Conservation (phyloP, 768 basidiomycete species). For the Boletus pseudopeckii region DNA sequence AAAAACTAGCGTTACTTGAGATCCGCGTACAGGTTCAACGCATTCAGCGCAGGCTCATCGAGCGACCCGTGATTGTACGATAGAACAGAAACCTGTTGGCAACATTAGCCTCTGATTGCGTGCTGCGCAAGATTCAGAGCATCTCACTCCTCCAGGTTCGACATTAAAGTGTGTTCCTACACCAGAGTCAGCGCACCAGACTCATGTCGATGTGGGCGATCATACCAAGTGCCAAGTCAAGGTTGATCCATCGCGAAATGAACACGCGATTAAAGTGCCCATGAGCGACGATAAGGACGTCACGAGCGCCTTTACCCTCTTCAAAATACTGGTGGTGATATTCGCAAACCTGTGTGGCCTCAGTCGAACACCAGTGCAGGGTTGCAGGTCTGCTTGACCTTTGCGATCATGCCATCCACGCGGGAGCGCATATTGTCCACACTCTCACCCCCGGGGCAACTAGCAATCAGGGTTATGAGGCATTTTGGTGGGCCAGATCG, state of each 20-base stretch:
- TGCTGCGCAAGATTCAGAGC: not conserved
- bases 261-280: conserved; percentile 76
- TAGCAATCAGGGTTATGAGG: conserved; percentile 28
- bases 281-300: conserved; percentile 89
- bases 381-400: conserved; percentile 42
- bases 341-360: conserved; percentile 54
- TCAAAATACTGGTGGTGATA: conserved; percentile 70
- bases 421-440: conserved; percentile 74
- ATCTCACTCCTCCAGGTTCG: conserved; percentile 75
- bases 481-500: not conserved
- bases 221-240: conserved; percentile 58
- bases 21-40: conserved; percentile 63
- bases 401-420: conserved; percentile 71
- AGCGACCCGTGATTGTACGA: conserved; percentile 82
- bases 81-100: conserved; percentile 64
- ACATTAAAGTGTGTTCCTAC: conserved; percentile 76
- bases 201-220: not conserved
- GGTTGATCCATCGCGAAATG: conserved; percentile 78
- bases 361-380: conserved; percentile 1
- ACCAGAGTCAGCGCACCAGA: conserved; percentile 6
- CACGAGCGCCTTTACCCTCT: conserved; percentile 61
- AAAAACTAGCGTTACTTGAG: conserved; percentile 25
- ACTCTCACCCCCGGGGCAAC: conserved; percentile 87
- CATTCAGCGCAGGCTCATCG: conserved; percentile 73
- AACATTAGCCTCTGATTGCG: conserved; percentile 4